Conservation (phyloP, 805 yeast genomes). For the Ogataea methanolica region DNA sequence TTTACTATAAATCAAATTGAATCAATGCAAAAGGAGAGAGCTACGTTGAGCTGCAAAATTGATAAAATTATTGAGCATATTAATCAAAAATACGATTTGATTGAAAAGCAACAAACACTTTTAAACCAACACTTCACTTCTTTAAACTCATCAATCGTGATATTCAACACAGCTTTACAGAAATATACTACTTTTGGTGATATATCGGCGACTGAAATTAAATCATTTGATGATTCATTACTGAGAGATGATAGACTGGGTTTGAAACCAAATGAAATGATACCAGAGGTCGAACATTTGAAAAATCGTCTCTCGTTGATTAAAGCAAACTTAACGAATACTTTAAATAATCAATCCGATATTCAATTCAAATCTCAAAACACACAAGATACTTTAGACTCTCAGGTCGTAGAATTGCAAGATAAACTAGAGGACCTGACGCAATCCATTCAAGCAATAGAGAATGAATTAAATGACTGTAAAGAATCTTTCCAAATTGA, state of each 20-base stretch:
- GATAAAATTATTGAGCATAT: conserved; percentile 40
- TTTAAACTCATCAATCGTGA: conserved; percentile 47
- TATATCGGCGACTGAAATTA: conserved; percentile 18
- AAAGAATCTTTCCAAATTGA: conserved; percentile 14
- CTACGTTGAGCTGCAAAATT: conserved; percentile 48
- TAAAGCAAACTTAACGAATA: conserved; percentile 42
- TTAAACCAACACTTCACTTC: conserved; percentile 46
- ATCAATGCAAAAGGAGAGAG: conserved; percentile 56
- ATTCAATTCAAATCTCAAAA: conserved; percentile 40
- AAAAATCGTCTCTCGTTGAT: conserved; percentile 35
- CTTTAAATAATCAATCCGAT: conserved; percentile 50
- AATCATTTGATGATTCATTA: conserved; percentile 22
- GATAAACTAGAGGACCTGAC: conserved; percentile 56
- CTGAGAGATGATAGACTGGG: conserved; percentile 40
- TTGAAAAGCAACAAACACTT: conserved; percentile 46
- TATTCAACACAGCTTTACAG: conserved; percentile 52
- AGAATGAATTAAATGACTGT: conserved; percentile 13
- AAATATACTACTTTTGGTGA: conserved; percentile 33
- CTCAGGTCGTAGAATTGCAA: conserved; percentile 29
- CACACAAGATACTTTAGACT: conserved; percentile 47
- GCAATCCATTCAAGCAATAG: conserved; percentile 36
- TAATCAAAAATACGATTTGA: conserved; percentile 39
- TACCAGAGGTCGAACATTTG: conserved; percentile 31
- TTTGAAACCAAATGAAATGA: conserved; percentile 39
- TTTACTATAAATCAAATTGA: conserved; percentile 62